A percentile compares a stretch with the other conserved stretches of the same genome.
These are phyloP conservation scores for Bidens hawaiensis DNA, from an alignment of 140 eudicot species.

Conservation along the genomic window DNA sequence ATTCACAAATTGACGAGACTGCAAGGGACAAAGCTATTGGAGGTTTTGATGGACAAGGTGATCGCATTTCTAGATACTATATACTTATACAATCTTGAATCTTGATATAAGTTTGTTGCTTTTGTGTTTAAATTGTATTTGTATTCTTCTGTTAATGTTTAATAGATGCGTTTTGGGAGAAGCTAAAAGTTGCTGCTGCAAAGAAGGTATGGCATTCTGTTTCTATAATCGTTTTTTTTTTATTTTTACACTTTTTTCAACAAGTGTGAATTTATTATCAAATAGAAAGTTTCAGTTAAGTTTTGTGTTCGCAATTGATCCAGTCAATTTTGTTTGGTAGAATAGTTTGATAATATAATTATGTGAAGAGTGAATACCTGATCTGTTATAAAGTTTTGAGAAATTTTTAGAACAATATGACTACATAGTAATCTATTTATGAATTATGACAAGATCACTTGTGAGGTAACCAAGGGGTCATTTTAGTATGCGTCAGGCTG, in stretches of 20 bases:
- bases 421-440: neutral
- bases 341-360: neutral
- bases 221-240: constrained; percentile 6
- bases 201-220: constrained; percentile 44
- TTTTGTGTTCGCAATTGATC: neutral
- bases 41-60: constrained; percentile 38
- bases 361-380: neutral
- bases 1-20: constrained; percentile 40
- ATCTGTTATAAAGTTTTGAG: neutral
- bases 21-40: constrained; percentile 28
- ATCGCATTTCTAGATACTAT: constrained; percentile 1
- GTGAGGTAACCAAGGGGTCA: no score
- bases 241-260: neutral
- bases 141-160: constrained; percentile 11
- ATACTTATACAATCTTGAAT: constrained; percentile 4
- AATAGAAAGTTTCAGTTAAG: neutral
- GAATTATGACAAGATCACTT: no score
- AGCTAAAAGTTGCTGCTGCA: constrained; percentile 53
- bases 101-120: neutral
- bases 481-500: neutral
- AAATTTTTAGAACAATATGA: neutral
- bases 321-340: neutral
- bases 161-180: constrained; percentile 70
- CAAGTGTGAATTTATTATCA: neutral
- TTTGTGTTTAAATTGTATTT: neutral